Conservation (phyloP, 306 rosid genomes). For the Cicer pinnatifidum region DNA sequence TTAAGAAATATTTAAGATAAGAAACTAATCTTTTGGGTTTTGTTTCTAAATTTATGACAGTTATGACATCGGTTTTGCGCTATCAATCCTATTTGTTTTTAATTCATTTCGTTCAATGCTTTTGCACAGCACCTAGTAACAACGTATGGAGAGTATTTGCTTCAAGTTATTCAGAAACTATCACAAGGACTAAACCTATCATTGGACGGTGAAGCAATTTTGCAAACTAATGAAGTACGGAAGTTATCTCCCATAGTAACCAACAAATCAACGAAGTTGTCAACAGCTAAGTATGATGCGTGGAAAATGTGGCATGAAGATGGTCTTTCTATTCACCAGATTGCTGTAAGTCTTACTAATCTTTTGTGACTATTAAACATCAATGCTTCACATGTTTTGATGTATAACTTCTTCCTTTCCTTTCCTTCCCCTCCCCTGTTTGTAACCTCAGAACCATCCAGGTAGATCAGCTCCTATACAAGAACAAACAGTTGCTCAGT, state of each 20-base stretch:
- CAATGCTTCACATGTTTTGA: slow-evolving; percentile 20
- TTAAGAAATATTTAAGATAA: neutral
- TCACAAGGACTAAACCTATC: slow-evolving; percentile 60
- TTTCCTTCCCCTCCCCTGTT: neutral
- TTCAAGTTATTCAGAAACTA: slow-evolving; percentile 57
- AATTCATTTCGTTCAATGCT: too few species aligned
- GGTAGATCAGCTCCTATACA: slow-evolving; percentile 82
- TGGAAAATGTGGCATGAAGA: slow-evolving; percentile 92
- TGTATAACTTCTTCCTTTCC: slow-evolving; percentile 34
- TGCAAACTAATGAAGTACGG: slow-evolving; percentile 53
- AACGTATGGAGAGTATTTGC: slow-evolving; percentile 72
- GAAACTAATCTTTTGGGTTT: too few species aligned
- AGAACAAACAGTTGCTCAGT: slow-evolving; percentile 73
- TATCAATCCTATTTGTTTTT: too few species aligned
- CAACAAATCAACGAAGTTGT: slow-evolving; percentile 52
- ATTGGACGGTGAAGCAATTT: slow-evolving; percentile 64
- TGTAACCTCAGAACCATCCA: slow-evolving; percentile 60
- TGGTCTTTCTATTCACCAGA: slow-evolving; percentile 63
- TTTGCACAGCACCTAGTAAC: slow-evolving; percentile 71
- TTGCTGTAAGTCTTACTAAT: slow-evolving; percentile 67
- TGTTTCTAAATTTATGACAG: too few species aligned
- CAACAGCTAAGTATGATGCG: slow-evolving; percentile 72
- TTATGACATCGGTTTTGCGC: too few species aligned
- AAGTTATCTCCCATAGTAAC: slow-evolving; percentile 48
- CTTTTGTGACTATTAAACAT: slow-evolving; percentile 5